Evolutionary conservation across 768 basidiomycete genomes (phyloP).

Genomic region (Leccinum longicurvipes): DNA sequence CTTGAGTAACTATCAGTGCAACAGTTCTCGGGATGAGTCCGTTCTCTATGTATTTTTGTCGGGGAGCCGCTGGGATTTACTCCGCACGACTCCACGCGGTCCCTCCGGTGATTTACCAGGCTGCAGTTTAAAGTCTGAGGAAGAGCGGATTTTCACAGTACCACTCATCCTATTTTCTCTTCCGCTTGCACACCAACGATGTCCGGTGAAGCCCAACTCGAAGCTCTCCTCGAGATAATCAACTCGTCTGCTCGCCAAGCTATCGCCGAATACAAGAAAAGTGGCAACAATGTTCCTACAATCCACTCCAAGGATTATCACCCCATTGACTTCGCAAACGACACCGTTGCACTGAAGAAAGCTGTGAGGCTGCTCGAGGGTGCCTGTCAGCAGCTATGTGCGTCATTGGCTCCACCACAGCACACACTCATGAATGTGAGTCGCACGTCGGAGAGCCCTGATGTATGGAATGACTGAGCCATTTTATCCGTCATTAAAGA

Average conservation of each 20-base stretch:
- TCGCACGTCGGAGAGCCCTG: background rate
- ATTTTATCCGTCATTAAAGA: slow-evolving; percentile 2
- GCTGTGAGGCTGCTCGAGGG: slow-evolving; percentile 27
- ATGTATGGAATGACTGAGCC: background rate
- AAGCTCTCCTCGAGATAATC: slow-evolving; percentile 31
- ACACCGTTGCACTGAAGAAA: slow-evolving; percentile 22
- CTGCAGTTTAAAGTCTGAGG: slow-evolving; percentile 5
- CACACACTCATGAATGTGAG: slow-evolving; percentile 27
- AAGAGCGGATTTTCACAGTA: background rate
- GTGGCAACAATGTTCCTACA: slow-evolving; percentile 21
- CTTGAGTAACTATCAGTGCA: background rate
- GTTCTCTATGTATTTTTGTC: background rate
- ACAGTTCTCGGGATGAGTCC: background rate
- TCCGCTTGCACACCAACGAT: slow-evolving; percentile 1
- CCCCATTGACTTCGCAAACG: slow-evolving; percentile 20
- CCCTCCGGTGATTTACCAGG: background rate
- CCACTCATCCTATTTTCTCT: background rate
- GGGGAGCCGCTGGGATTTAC: background rate
- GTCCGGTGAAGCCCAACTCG: slow-evolving; percentile 28
- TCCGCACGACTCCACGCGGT: background rate
- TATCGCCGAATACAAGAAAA: slow-evolving; percentile 26
- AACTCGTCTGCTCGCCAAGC: slow-evolving; percentile 26
- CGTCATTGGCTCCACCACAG: slow-evolving; percentile 27
- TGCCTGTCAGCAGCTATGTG: slow-evolving; percentile 27
- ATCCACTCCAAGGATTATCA: slow-evolving; percentile 21